Base-by-base conservation (phyloP, 2,329 filamentous ascomycete species). In the Triangularia verruculosa region DNA sequence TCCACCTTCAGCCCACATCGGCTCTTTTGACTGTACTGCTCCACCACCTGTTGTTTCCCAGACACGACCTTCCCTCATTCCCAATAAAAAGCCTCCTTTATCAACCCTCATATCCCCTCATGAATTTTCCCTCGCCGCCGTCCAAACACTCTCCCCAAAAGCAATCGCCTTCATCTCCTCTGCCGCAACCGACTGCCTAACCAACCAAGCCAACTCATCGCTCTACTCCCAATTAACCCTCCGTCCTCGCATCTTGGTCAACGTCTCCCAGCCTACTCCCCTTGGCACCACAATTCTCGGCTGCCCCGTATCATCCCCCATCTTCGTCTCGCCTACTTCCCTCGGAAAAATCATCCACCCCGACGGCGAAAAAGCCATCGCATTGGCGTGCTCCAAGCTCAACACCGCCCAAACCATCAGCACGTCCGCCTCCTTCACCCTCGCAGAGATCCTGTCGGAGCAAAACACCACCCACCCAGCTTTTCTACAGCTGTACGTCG, bases 51-150 rank as follows among this genome's bases (percentile, higher is more conserved):
- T n/a, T n/a, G n/a, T n/a, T n/a, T n/a, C n/a, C n/a, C n/a, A n/a
- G n/a, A n/a, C n/a, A n/a, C n/a, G n/a, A n/a, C n/a, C n/a, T n/a
- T n/a, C n/a, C n/a, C n/a, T n/a, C n/a, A 13, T 12, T 5, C 79
- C 64, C 3, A 9, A 52, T 7, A 83, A 81, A 62, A 83, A 81
- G 61, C 82, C 82, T 2, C 79, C 82, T 0, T 89, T 89, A 63
- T 75, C 75, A 34, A 83, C 80, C 57, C 84, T 86, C 89, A 92
- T 92, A 80, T 92, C 92, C 56, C 71, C 86, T 89, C 89, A 92
- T 13, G 89, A 91, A 83, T 92, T 92, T 69, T 79, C 79, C 2
- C 75, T 87, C 11, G 84, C 82, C 0, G 87, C 87, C 3, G 79
- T 81, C 15, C 76, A 77, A 25, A 82, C 81, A 5, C 79, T 88